Evolutionary conservation across 148 eudicot genomes (phyloP).

Genomic region (Rheum nobile): DNA sequence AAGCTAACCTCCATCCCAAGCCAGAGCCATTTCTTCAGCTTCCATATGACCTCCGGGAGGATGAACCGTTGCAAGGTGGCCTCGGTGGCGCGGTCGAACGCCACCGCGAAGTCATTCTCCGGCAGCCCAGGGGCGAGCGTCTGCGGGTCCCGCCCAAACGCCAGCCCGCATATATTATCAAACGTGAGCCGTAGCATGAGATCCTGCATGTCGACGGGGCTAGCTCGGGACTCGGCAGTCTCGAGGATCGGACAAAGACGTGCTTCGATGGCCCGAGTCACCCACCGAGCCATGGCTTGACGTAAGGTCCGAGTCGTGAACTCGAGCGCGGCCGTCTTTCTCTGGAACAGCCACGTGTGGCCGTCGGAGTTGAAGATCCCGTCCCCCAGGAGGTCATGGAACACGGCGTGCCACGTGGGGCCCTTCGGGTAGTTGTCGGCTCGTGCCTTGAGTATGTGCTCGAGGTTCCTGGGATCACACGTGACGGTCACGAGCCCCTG

Average conservation of each 20-base stretch:
- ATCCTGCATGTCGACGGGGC: conserved; percentile 68
- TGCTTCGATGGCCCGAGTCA: conserved; percentile 56
- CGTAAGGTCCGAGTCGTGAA: conserved; percentile 84
- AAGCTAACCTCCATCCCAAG: conserved; percentile 60
- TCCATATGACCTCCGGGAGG: conserved; percentile 72
- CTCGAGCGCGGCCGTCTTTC: conserved; percentile 89
- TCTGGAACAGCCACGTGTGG: conserved; percentile 88
- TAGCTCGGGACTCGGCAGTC: conserved; percentile 42
- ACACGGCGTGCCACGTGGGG: conserved; percentile 86
- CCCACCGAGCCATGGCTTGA: conserved; percentile 96
- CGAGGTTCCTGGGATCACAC: conserved; percentile 78
- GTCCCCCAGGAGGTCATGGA: conserved; percentile 71
- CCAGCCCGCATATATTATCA: conserved; percentile 82
- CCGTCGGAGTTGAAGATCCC: conserved; percentile 92
- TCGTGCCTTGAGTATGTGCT: conserved; percentile 60
- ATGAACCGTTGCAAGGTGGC: conserved; percentile 76
- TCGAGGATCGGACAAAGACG: conserved; percentile 54
- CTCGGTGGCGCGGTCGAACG: conserved; percentile 83
- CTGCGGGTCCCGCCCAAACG: conserved; percentile 78
- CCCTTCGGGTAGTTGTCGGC: conserved; percentile 95
- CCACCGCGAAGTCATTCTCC: conserved; percentile 52
- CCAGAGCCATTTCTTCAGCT: conserved; percentile 56
- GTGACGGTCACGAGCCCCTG: conserved; percentile 96
- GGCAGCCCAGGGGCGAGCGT: conserved; percentile 54
- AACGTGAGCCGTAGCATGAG: conserved; percentile 77